phyloP scores from a whole-genome alignment of 2,329 filamentous ascomycete species.

The Sarocladium kiliense region DNA sequence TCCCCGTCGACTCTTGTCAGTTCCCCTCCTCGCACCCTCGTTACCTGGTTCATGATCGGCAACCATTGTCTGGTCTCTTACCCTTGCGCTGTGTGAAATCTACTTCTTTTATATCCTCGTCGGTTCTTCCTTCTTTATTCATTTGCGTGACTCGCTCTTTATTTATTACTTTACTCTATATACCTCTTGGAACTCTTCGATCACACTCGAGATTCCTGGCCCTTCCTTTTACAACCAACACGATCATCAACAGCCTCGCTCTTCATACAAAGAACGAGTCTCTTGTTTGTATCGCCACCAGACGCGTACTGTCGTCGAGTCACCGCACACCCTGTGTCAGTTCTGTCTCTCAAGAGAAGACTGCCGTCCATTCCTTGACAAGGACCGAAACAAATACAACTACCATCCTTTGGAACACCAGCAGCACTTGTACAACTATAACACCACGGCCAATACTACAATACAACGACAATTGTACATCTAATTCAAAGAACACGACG shows the following conservation, averaged over 20 bases:
- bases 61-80: constrained; percentile 36
- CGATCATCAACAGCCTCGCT: constrained; percentile 12
- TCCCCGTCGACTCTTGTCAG: constrained; percentile 30
- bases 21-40: constrained; percentile 24
- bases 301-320: constrained; percentile 7
- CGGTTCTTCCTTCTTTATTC: constrained; percentile 41
- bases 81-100: constrained; percentile 30
- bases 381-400: constrained; percentile 15
- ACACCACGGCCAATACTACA: constrained; percentile 14
- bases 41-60: constrained; percentile 41
- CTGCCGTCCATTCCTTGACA: constrained; percentile 41
- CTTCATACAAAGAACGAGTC: neutral
- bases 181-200: constrained; percentile 31
- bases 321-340: constrained; percentile 4
- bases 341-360: constrained; percentile 18
- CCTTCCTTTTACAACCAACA: constrained; percentile 35
- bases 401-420: constrained; percentile 17
- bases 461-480: constrained; percentile 10
- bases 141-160: constrained; percentile 34
- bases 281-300: constrained; percentile 2
- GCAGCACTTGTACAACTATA: constrained; percentile 9
- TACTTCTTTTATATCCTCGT: constrained; percentile 38
- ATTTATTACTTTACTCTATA: constrained; percentile 10
- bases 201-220: constrained; percentile 27
- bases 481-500: neutral